Percentiles rank a stretch among this genome's conserved stretches.
phyloP scores from a whole-genome alignment of 352 stramenopile species.

The Elongisporangium anandrum region DNA sequence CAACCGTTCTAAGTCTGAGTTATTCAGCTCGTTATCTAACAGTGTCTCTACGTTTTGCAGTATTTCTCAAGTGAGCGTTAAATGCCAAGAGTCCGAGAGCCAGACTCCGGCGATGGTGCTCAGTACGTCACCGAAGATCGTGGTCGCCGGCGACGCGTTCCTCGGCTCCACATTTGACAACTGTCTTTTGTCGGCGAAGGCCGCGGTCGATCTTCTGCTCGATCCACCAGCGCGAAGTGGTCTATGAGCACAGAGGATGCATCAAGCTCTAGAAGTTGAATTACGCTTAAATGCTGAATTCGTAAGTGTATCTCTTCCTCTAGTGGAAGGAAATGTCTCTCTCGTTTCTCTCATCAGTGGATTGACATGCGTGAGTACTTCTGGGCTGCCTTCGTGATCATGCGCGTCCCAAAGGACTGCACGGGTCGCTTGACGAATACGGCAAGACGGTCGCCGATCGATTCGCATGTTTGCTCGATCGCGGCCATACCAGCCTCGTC shows the following conservation, averaged over 20 bases:
- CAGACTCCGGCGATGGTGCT: slow-evolving; percentile 28
- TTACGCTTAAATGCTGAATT: not conserved
- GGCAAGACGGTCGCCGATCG: slow-evolving; percentile 5
- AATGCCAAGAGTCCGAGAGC: slow-evolving; percentile 23
- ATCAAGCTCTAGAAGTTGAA: not conserved
- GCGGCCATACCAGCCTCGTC: slow-evolving; percentile 1
- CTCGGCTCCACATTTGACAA: slow-evolving; percentile 69
- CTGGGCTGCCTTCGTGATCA: not conserved
- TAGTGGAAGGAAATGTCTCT: not conserved
- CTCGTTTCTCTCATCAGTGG: not conserved
- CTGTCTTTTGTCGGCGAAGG: slow-evolving; percentile 60
- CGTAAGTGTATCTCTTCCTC: not conserved
- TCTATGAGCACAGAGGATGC: slow-evolving; percentile 14
- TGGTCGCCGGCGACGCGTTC: slow-evolving; percentile 65
- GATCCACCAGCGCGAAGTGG: slow-evolving; percentile 15
- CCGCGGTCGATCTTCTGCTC: slow-evolving; percentile 22
- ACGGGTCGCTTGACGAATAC: not conserved
- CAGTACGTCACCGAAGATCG: slow-evolving; percentile 43
- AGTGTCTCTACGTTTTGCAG: slow-evolving; percentile 14
- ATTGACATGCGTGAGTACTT: not conserved
- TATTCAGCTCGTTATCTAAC: not conserved
- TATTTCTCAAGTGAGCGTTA: slow-evolving; percentile 58
- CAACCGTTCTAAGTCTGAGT: not conserved
- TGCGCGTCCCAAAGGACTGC: not conserved
- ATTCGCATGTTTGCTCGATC: slow-evolving; percentile 2